Evolutionary conservation across 2,329 filamentous ascomycete genomes (phyloP).

Genomic region (Acrodontium crateriforme): DNA sequence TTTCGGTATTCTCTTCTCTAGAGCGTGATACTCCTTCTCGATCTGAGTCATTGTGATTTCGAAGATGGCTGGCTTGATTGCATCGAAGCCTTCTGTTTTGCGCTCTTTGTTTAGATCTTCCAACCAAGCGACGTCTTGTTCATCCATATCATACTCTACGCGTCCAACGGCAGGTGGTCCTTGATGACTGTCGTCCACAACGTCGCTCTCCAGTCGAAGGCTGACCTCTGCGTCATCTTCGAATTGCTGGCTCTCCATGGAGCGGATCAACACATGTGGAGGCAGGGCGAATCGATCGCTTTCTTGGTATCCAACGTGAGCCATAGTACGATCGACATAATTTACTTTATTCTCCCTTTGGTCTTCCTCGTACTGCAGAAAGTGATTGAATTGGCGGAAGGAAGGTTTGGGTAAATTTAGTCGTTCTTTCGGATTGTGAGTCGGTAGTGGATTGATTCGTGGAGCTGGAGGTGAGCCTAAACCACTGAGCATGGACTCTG

Average conservation of each 20-base stretch:
- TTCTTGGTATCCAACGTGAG: slow-evolving; percentile 89
- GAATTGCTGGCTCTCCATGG: slow-evolving; percentile 47
- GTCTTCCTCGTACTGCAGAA: slow-evolving; percentile 70
- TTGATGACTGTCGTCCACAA: slow-evolving; percentile 37
- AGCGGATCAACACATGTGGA: slow-evolving; percentile 53
- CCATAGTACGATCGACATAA: slow-evolving; percentile 94
- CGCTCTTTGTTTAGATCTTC: slow-evolving; percentile 69
- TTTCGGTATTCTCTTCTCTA: slow-evolving; percentile 94
- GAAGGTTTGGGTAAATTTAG: slow-evolving; percentile 64
- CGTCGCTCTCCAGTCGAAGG: slow-evolving; percentile 42
- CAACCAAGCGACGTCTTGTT: slow-evolving; percentile 95
- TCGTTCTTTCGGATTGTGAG: slow-evolving; percentile 66
- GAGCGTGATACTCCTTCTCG: slow-evolving; percentile 92
- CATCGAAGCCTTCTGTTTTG: slow-evolving; percentile 58
- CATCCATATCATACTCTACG: slow-evolving; percentile 99
- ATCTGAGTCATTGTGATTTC: slow-evolving; percentile 98
- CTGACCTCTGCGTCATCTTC: slow-evolving; percentile 46
- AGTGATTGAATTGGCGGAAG: slow-evolving; percentile 65
- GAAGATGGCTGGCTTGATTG: slow-evolving; percentile 84
- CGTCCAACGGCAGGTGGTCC: slow-evolving; percentile 48
- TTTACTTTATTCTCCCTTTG: slow-evolving; percentile 63
- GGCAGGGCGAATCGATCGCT: slow-evolving; percentile 77
- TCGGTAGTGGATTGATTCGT: slow-evolving; percentile 60
- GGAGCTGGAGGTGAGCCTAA: slow-evolving; percentile 45
- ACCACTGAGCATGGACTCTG: slow-evolving; percentile 46